Conservation (phyloP, 2,329 filamentous ascomycete genomes). For the Trichoderma pleuroti region DNA sequence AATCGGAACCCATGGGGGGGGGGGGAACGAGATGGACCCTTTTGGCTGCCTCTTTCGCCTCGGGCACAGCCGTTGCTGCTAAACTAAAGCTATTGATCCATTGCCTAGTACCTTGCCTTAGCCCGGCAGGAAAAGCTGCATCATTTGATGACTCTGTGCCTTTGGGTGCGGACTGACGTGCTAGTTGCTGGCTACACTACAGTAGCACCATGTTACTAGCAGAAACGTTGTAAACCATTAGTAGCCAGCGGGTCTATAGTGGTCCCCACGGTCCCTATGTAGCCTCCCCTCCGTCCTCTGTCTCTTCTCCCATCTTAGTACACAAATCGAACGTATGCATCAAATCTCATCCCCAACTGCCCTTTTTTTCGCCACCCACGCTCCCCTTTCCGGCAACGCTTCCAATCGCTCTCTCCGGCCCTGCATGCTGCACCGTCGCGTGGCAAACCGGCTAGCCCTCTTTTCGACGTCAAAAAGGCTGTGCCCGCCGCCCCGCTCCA, state of each 20-base stretch:
- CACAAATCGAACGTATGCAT: neutral
- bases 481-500: neutral
- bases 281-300: no score
- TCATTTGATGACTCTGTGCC: neutral
- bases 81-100: neutral
- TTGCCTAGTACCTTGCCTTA: neutral
- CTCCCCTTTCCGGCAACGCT: neutral
- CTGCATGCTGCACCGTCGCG: neutral
- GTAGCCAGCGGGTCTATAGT: neutral
- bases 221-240: neutral
- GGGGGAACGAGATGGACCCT: neutral
- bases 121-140: neutral
- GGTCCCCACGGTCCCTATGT: no score
- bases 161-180: neutral
- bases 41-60: conserved; percentile 6
- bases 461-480: neutral
- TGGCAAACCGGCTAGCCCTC: neutral
- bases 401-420: neutral
- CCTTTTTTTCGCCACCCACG: neutral
- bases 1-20: neutral
- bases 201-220: neutral
- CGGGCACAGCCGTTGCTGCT: neutral
- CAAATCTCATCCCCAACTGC: neutral
- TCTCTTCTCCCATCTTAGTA: no score
- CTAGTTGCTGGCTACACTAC: neutral